These are phyloP conservation scores for Teratosphaeria pseudoeucalypti DNA, from an alignment of 2,329 filamentous ascomycete species.

Conservation along the genomic window DNA sequence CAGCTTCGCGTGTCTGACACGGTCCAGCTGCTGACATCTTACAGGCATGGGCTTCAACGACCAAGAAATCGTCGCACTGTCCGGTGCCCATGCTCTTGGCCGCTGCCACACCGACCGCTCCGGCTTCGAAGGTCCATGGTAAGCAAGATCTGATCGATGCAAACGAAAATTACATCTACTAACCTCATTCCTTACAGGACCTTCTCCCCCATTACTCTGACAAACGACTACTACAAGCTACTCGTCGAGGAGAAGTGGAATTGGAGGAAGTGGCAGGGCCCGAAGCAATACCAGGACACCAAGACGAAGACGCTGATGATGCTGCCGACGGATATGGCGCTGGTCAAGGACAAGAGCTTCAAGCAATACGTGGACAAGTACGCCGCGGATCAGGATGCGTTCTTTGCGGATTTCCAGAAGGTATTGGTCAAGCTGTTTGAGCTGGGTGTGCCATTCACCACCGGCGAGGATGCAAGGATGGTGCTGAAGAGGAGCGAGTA, in stretches of 20 bases:
- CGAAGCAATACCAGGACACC: conserved; percentile 83
- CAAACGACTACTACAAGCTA: conserved; percentile 89
- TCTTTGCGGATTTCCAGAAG: conserved; percentile 86
- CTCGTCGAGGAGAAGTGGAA: conserved; percentile 87
- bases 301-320: conserved; percentile 88
- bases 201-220: conserved; percentile 81
- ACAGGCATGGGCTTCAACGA: conserved; percentile 84
- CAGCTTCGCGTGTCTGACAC: neutral
- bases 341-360: conserved; percentile 83
- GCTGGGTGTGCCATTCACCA: conserved; percentile 80
- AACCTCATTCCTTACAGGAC: conserved; percentile 31
- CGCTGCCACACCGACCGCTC: conserved; percentile 83
- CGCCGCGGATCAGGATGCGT: conserved; percentile 78
- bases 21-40: neutral
- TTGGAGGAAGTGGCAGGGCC: conserved; percentile 84
- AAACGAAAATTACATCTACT: neutral
- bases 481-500: conserved; percentile 35
- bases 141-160: neutral
- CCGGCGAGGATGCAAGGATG: conserved; percentile 33
- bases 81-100: conserved; percentile 76
- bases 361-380: conserved; percentile 72
- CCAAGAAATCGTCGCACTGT: conserved; percentile 86
- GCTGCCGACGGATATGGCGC: conserved; percentile 82
- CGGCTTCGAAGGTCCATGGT: conserved; percentile 79
- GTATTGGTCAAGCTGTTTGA: conserved; percentile 79